Base-by-base conservation (phyloP, 331 rosid species). In the Cydonia oblonga region DNA sequence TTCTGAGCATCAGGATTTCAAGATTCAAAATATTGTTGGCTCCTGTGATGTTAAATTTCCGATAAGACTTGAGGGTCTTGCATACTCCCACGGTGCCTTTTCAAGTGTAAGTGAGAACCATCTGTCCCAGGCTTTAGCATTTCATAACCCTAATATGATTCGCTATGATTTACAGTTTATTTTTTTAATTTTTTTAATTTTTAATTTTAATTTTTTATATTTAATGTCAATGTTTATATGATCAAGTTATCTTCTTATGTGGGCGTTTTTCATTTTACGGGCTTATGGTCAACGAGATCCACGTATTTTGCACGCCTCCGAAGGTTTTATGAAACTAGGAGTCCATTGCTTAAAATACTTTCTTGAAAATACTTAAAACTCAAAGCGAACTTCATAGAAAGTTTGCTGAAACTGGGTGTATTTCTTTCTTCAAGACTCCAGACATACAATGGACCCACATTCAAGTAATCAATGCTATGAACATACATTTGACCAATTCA, bases 21-120 rank as follows among this genome's bases (percentile, higher is more conserved):
- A 95, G 80, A 95, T 95, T 79, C 96, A 91, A 82, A 95, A 95
- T 74, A 95, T 95, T 44, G 97, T 95, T 68, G 97, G 96, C 66
- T 95, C 97, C 8, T 95, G 97, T 78, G 99, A 95, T 81, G 99
- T 95, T 46, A 91, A 95, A 86, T 95, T 95, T 69, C 97, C 97
- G 67, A 95, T 91, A 61, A 82, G 97, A 75, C 96, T 95, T 6
- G 99, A 91, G 82, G 97, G 96, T 69, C 96, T 95, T 76, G 89
- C 93, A 8, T 91, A 88, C 83, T 95, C 97, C 28, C 97, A 95
- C 49, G 89, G 92, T 77, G 99, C 96, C 72, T 95, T 91, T 83
- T 91, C 96, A 51, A 90, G 97, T 83, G 99, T 91, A 77, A 88
- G 97, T 82, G 40, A 22, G 25, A 20, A 6, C 15, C 14, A 25